A percentile compares a stretch with the other conserved stretches of the same genome.
These are phyloP conservation scores for Gossypium gossypioides DNA, from an alignment of 441 rosid species.

Conservation along the genomic window DNA sequence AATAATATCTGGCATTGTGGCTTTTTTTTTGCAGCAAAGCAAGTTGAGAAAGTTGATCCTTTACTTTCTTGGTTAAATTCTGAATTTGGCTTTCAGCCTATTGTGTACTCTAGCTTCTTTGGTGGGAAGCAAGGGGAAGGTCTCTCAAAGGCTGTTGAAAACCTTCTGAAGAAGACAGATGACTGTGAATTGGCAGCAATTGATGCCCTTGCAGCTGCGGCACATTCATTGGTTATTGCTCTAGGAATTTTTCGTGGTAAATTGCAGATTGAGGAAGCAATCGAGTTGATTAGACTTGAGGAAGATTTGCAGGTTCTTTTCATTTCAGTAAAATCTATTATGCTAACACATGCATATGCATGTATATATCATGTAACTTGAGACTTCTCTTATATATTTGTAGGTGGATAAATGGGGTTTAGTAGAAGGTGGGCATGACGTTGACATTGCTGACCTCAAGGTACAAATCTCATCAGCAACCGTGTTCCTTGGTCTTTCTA, in stretches of 20 bases:
- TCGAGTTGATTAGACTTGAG: slow-evolving; percentile 81
- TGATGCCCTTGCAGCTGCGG: slow-evolving; percentile 82
- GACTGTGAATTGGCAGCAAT: slow-evolving; percentile 82
- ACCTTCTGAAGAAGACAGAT: slow-evolving; percentile 49
- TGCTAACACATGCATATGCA: not conserved
- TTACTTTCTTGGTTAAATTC: slow-evolving; percentile 76
- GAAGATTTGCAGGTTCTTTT: slow-evolving; percentile 82
- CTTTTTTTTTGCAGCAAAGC: slow-evolving; percentile 39
- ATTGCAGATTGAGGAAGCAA: slow-evolving; percentile 76
- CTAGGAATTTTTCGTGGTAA: slow-evolving; percentile 60
- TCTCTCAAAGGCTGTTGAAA: slow-evolving; percentile 57
- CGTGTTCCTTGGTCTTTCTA: slow-evolving; percentile 78
- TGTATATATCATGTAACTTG: not conserved
- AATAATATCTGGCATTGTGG: not conserved
- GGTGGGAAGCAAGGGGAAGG: slow-evolving; percentile 89
- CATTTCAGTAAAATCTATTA: not conserved
- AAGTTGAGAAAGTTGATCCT: slow-evolving; percentile 84
- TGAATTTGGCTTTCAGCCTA: slow-evolving; percentile 75
- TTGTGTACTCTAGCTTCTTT: slow-evolving; percentile 63
- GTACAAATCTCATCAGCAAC: slow-evolving; percentile 81
- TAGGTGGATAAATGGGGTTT: slow-evolving; percentile 94
- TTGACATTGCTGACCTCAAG: slow-evolving; percentile 89
- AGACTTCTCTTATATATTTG: slow-evolving; percentile 7
- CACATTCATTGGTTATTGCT: slow-evolving; percentile 71
- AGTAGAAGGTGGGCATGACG: slow-evolving; percentile 94